phyloP scores from a whole-genome alignment of 1,284 basidiomycete genomes.

The Boletus subluridellus region DNA sequence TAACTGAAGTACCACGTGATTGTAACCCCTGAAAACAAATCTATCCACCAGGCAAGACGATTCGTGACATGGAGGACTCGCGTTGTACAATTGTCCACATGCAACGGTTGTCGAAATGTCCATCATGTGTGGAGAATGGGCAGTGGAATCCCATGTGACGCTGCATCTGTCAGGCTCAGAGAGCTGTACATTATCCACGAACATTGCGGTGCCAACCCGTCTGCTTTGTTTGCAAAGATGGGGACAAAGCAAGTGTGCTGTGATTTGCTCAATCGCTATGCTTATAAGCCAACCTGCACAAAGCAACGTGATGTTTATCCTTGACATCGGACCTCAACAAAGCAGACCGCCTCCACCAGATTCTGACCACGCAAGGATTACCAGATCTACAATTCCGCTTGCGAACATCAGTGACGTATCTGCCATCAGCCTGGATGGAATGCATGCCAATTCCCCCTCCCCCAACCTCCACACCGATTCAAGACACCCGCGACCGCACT shows the following conservation, averaged over 20 bases:
- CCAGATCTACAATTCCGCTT: not conserved
- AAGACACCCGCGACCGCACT: not conserved
- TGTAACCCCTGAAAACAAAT: not conserved
- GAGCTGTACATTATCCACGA: not conserved
- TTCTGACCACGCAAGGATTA: not conserved
- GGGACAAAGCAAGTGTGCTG: slow-evolving; percentile 8
- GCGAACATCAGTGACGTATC: not conserved
- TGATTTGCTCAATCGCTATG: not conserved
- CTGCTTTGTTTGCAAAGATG: slow-evolving; percentile 8
- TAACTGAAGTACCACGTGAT: not conserved
- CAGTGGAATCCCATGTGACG: not conserved
- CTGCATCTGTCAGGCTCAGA: not conserved
- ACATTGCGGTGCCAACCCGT: not conserved
- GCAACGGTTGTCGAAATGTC: not conserved
- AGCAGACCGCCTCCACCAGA: slow-evolving; percentile 5
- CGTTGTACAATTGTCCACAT: not conserved
- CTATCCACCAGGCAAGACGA: too few relatives aligned
- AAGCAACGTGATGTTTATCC: slow-evolving; percentile 9
- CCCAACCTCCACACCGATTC: not conserved
- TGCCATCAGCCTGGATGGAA: not conserved
- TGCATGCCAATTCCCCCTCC: not conserved
- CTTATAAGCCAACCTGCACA: slow-evolving; percentile 1
- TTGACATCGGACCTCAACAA: slow-evolving; percentile 17
- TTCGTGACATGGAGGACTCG: not conserved
- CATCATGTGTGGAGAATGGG: not conserved